Conservation (phyloP, 129 eudicot species). For the Solidago caesia region DNA sequence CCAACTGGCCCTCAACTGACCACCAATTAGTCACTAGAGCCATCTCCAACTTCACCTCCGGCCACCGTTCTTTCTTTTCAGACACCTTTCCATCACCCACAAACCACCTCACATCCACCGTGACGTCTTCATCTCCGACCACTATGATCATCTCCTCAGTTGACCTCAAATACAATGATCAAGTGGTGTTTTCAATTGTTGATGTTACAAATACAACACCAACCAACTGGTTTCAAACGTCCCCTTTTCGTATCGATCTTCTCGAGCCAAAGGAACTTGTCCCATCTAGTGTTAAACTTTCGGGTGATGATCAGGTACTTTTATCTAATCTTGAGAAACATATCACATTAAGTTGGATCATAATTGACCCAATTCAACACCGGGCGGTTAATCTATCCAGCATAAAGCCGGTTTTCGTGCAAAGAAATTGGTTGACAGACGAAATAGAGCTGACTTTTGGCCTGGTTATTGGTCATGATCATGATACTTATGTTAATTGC, state of each 20-base stretch:
- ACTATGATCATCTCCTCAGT: conserved; percentile 31
- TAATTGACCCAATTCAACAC: conserved; percentile 34
- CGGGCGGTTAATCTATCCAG: conserved; percentile 36
- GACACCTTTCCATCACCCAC: conserved; percentile 35
- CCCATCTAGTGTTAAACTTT: conserved; percentile 14
- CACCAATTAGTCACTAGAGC: conserved; percentile 3
- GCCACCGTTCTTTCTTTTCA: conserved; percentile 42
- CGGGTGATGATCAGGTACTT: conserved; percentile 5
- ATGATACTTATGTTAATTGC: conserved; percentile 15
- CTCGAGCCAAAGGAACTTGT: conserved; percentile 35
- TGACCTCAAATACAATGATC: conserved; percentile 17
- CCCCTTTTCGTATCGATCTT: conserved; percentile 36
- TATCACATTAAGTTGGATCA: conserved; percentile 34
- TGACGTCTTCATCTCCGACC: neutral
- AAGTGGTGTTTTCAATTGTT: conserved; percentile 26
- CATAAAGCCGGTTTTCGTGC: conserved; percentile 27
- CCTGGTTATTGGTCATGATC: neutral
- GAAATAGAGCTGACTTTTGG: conserved; percentile 37
- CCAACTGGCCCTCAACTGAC: conserved; percentile 43
- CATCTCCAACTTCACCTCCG: conserved; percentile 34
- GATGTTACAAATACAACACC: conserved; percentile 23
- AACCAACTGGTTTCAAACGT: conserved; percentile 26
- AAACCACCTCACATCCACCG: neutral
- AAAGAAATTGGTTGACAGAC: conserved; percentile 38
- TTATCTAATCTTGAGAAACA: conserved; percentile 6